phyloP scores from a whole-genome alignment of 2,329 filamentous ascomycete genomes.

The Ceratocystis destructans region DNA sequence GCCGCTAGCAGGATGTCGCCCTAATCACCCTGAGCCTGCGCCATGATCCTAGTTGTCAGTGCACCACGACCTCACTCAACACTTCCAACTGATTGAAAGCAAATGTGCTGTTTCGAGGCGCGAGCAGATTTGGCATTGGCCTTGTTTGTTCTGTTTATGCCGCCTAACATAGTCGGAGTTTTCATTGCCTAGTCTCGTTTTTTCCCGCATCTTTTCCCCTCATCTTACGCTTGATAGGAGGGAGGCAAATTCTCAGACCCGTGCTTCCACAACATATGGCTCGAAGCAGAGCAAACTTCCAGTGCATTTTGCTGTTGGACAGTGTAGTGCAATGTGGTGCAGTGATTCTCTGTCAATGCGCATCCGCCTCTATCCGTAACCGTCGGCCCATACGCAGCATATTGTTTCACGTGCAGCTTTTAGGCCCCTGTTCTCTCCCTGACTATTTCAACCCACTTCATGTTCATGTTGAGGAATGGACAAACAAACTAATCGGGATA shows the following conservation, averaged over 20 bases:
- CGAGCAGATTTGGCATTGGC: not conserved
- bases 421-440: not conserved
- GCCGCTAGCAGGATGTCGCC: not conserved
- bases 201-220: not conserved
- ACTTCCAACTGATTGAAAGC: not conserved
- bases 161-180: not conserved
- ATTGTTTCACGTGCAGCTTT: not conserved
- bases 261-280: not conserved
- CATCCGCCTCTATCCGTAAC: not conserved
- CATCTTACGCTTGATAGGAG: not conserved
- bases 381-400: not conserved
- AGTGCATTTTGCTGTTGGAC: not conserved
- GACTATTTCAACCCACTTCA: not conserved
- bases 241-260: not conserved
- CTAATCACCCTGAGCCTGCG: not conserved
- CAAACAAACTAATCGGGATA: not conserved
- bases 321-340: not conserved
- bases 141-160: constrained; percentile 3
- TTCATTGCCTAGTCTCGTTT: not conserved
- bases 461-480: not conserved
- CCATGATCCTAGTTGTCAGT: not conserved
- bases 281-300: not conserved
- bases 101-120: not conserved
- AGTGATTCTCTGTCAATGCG: not conserved
- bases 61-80: not conserved